These are phyloP conservation scores for Posidonia oceanica DNA, from an alignment of 116 monocot species.

Conservation along the genomic window DNA sequence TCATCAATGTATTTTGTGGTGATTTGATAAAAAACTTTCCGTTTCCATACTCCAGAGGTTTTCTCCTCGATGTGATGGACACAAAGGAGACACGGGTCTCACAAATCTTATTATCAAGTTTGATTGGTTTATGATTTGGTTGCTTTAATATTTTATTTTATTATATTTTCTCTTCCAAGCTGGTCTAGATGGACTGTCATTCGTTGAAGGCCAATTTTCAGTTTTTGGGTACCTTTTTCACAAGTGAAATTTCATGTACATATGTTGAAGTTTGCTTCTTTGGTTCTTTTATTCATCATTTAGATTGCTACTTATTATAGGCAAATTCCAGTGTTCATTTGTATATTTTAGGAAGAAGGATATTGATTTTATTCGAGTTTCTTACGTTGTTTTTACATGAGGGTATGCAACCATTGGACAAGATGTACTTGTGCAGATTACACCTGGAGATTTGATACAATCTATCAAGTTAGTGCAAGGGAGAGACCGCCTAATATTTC, in stretches of 20 bases:
- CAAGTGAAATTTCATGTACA: neutral
- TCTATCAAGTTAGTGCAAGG: conserved; percentile 81
- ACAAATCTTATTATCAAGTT: no score
- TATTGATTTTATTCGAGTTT: neutral
- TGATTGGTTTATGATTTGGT: no score
- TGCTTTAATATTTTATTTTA: neutral
- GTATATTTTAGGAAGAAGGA: neutral
- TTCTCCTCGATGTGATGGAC: no score
- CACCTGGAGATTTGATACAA: conserved; percentile 70
- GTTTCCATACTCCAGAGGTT: no score
- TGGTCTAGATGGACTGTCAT: no score
- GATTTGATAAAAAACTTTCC: no score
- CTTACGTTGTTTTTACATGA: neutral
- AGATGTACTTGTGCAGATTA: conserved; percentile 70
- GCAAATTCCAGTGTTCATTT: neutral
- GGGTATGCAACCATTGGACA: conserved; percentile 69
- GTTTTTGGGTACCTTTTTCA: conserved; percentile 60
- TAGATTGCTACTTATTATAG: no score
- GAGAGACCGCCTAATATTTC: conserved; percentile 59
- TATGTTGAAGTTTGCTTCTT: neutral
- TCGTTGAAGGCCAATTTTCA: conserved; percentile 93
- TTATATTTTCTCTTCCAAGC: conserved; percentile 19
- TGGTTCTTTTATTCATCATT: neutral
- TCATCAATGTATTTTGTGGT: no score
- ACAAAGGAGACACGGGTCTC: no score